Percentiles rank a stretch among this genome's conserved stretches.
These are phyloP conservation scores for Neofusicoccum kwambonambiense DNA, from an alignment of 2,329 filamentous ascomycete species.

Conservation along the genomic window DNA sequence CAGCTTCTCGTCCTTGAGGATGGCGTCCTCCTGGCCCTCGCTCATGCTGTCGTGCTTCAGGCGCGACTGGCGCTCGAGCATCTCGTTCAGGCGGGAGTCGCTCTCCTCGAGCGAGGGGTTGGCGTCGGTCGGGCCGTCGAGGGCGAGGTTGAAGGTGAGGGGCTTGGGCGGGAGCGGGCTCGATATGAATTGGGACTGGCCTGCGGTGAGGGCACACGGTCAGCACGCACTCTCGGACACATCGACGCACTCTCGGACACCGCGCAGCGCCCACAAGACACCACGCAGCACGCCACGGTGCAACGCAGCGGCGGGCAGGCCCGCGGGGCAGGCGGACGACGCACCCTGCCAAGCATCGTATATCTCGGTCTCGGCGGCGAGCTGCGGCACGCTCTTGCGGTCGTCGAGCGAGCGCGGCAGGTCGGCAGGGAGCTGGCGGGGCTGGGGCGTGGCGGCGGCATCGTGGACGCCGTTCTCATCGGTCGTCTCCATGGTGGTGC, in stretches of 20 bases:
- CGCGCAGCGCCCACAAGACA: not conserved
- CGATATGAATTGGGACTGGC: constrained; percentile 92
- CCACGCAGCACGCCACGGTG: not conserved
- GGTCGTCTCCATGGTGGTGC: constrained; percentile 29
- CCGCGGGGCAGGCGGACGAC: constrained; percentile 23
- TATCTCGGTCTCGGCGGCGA: constrained; percentile 84
- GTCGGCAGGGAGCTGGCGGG: constrained; percentile 69
- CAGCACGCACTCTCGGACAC: constrained; percentile 6
- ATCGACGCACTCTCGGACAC: not conserved
- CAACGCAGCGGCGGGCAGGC: not conserved
- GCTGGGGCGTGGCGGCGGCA: constrained; percentile 27
- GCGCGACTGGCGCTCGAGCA: constrained; percentile 91
- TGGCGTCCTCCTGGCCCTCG: constrained; percentile 74
- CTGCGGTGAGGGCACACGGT: constrained; percentile 47
- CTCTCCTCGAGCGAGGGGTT: constrained; percentile 69
- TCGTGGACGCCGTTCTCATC: constrained; percentile 36
- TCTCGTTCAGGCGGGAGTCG: constrained; percentile 87
- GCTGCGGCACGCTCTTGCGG: constrained; percentile 67
- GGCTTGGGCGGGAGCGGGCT: constrained; percentile 82
- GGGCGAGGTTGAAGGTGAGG: constrained; percentile 77
- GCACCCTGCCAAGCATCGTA: constrained; percentile 98
- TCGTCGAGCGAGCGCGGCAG: constrained; percentile 91
- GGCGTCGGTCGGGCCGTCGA: constrained; percentile 66
- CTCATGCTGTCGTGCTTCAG: constrained; percentile 65
- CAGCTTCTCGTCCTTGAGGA: constrained; percentile 72